Conservation (phyloP, 768 basidiomycete species). For the Crassisporium funariophilum region DNA sequence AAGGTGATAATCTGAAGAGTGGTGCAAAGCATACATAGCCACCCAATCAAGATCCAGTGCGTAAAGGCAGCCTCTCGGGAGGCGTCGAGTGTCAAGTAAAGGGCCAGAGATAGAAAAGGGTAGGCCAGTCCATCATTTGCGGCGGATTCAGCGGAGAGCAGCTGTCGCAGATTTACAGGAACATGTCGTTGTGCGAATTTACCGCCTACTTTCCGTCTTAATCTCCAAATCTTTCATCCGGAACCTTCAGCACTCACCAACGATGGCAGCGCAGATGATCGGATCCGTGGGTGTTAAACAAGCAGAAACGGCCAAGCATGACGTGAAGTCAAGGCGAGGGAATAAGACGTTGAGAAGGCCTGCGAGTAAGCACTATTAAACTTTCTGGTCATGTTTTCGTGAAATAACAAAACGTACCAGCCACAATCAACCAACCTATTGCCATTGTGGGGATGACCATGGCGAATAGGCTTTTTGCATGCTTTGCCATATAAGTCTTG, state of each 20-base stretch:
- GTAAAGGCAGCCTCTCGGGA: conserved; percentile 64
- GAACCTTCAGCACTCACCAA: conserved; percentile 43
- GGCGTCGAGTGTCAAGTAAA: conserved; percentile 80
- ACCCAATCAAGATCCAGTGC: conserved; percentile 87
- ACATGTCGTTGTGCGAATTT: conserved; percentile 72
- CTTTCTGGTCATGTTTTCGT: conserved; percentile 1
- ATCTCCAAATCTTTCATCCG: neutral
- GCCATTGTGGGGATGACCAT: conserved; percentile 87
- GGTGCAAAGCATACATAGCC: conserved; percentile 57
- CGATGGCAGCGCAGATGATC: conserved; percentile 84
- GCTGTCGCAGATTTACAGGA: conserved; percentile 71
- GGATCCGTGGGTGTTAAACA: conserved; percentile 95
- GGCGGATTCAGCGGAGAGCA: conserved; percentile 88
- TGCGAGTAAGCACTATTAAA: conserved; percentile 26
- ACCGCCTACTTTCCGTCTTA: conserved; percentile 62
- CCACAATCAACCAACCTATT: conserved; percentile 78
- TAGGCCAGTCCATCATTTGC: conserved; percentile 97
- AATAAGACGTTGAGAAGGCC: conserved; percentile 73
- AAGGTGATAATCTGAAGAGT: neutral
- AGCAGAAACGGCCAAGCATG: conserved; percentile 84
- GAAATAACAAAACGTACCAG: conserved; percentile 44
- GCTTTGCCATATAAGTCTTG: conserved; percentile 76
- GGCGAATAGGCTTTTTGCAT: conserved; percentile 67
- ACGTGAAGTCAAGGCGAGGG: conserved; percentile 68
- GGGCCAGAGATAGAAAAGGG: conserved; percentile 83